These are phyloP conservation scores for Citrullus amarus DNA, from an alignment of 306 rosid species.

Conservation along the genomic window DNA sequence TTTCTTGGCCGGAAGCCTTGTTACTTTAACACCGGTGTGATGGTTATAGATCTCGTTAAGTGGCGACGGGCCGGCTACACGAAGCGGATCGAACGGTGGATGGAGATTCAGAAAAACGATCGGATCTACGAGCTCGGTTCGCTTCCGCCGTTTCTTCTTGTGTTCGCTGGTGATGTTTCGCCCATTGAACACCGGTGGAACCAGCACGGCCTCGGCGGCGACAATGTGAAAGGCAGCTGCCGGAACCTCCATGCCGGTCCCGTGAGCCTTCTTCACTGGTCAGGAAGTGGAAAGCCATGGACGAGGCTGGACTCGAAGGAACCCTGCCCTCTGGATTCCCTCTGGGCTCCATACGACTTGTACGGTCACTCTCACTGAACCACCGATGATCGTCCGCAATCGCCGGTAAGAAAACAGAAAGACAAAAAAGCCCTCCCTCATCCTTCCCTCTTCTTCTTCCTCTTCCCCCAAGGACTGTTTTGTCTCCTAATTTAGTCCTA, in stretches of 20 bases:
- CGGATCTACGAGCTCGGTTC: conserved; percentile 76
- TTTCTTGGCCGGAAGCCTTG: conserved; percentile 40
- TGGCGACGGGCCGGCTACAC: conserved; percentile 50
- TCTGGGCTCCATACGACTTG: conserved; percentile 65
- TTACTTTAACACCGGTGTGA: conserved; percentile 73
- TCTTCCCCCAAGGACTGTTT: conserved; percentile 23
- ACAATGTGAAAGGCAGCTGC: conserved; percentile 56
- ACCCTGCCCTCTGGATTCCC: conserved; percentile 53
- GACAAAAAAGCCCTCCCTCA: background rate
- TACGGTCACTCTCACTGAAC: conserved; percentile 35
- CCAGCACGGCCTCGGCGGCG: conserved; percentile 78
- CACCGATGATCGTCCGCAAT: background rate
- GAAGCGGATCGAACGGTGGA: conserved; percentile 50
- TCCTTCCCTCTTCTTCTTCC: background rate
- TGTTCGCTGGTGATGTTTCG: conserved; percentile 68
- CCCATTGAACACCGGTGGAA: conserved; percentile 77
- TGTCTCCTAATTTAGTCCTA: conserved; percentile 16
- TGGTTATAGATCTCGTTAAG: conserved; percentile 64
- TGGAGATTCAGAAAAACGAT: conserved; percentile 57
- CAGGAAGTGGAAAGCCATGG: conserved; percentile 81
- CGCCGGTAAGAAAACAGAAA: conserved; percentile 20
- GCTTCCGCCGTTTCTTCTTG: conserved; percentile 57
- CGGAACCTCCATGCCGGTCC: conserved; percentile 64
- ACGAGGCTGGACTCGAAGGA: conserved; percentile 38
- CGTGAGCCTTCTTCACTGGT: conserved; percentile 72